Conservation (phyloP, 2,329 filamentous ascomycete genomes). For the Cytospora piceae region DNA sequence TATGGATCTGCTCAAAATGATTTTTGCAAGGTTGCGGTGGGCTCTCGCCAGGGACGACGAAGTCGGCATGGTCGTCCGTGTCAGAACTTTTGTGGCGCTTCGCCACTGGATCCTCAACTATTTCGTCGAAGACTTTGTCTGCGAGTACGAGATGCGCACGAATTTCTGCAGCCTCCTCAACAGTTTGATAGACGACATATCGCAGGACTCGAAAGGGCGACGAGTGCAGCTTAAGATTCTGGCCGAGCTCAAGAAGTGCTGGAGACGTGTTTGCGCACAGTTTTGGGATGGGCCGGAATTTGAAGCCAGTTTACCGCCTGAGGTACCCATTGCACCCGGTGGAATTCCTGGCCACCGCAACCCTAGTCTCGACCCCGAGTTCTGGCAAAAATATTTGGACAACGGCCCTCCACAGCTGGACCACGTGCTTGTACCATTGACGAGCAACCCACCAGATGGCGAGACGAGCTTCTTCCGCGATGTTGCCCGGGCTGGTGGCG, state of each 20-base stretch:
- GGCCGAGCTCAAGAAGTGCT: slow-evolving; percentile 94
- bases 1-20: slow-evolving; percentile 76
- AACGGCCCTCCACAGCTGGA: slow-evolving; percentile 50
- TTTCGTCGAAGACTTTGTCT: slow-evolving; percentile 90
- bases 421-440: slow-evolving; percentile 41
- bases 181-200: slow-evolving; percentile 60
- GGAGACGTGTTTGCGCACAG: slow-evolving; percentile 85
- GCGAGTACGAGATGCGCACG: slow-evolving; percentile 72
- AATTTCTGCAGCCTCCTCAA: slow-evolving; percentile 85
- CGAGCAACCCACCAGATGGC: slow-evolving; percentile 33
- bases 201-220: slow-evolving; percentile 46
- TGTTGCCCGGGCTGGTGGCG: slow-evolving; percentile 44
- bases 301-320: slow-evolving; percentile 61
- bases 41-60: slow-evolving; percentile 80
- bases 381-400: slow-evolving; percentile 53
- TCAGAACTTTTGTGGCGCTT: slow-evolving; percentile 91
- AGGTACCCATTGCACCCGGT: slow-evolving; percentile 74
- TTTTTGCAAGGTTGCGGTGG: slow-evolving; percentile 86
- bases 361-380: slow-evolving; percentile 56
- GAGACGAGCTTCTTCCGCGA: slow-evolving; percentile 51
- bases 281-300: slow-evolving; percentile 84
- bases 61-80: slow-evolving; percentile 88
- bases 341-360: slow-evolving; percentile 68
- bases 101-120: slow-evolving; percentile 99
- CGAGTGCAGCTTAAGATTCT: slow-evolving; percentile 80